Conservation (phyloP, 192 early-diverging fungal genomes). For the Polychytrium aggregatum region DNA sequence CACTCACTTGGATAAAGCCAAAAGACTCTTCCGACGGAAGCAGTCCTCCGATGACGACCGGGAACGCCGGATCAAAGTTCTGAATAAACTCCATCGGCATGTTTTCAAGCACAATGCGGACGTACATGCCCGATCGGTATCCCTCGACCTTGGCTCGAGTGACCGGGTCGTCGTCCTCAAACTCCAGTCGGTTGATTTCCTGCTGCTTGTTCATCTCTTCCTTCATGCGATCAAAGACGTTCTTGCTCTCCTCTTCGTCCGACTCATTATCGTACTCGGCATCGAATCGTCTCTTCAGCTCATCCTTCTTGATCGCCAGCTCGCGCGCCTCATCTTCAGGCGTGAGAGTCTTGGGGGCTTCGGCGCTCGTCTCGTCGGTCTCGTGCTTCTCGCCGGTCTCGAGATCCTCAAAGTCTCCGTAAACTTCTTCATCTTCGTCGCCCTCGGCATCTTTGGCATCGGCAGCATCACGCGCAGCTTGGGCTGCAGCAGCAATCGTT, state of each 20-base stretch:
- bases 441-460: constrained; percentile 28
- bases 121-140: constrained; percentile 85
- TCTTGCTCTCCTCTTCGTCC: constrained; percentile 62
- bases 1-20: constrained; percentile 73
- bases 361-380: constrained; percentile 30
- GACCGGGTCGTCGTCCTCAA: constrained; percentile 67
- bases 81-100: constrained; percentile 94
- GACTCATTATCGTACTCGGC: constrained; percentile 61
- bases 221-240: constrained; percentile 85
- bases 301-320: constrained; percentile 72
- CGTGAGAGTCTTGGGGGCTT: not conserved
- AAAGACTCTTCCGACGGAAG: constrained; percentile 82
- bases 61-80: constrained; percentile 78
- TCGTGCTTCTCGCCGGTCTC: constrained; percentile 54
- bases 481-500: no score
- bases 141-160: constrained; percentile 79
- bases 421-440: constrained; percentile 44
- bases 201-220: constrained; percentile 77
- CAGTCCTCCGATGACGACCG: constrained; percentile 86
- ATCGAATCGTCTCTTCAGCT: constrained; percentile 90
- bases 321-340: constrained; percentile 23
- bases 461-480: constrained; percentile 1
- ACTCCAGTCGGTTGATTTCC: constrained; percentile 73
- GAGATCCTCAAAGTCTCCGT: constrained; percentile 70
- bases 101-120: constrained; percentile 77